Base-by-base conservation (phyloP, 495 filamentous ascomycete species). In the Thermothielavioides terrestris region DNA sequence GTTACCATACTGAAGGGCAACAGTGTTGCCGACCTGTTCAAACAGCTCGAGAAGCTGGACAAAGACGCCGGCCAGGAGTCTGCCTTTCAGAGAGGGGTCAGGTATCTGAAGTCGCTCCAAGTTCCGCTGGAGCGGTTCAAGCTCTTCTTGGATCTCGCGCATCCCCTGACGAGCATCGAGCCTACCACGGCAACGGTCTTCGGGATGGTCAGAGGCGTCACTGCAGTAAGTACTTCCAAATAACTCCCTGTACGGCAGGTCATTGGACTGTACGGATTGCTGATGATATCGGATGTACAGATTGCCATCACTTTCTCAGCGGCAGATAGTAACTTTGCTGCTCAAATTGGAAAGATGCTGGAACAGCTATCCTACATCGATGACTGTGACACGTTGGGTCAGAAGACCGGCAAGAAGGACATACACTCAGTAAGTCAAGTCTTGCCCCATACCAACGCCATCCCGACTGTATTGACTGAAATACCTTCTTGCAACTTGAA, bases 361-460 rank as follows among this genome's bases (percentile, higher is more conserved):
- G 44, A 55, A 17, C 57, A 60, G 36, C 39, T 60, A 32, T 50
- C 53, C 22, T 57, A 55, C 54, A 60, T 62, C 31, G 49, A 46
- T 38, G 60, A 55, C 28, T 62, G 60, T 32, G 57, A 60, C 49
- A 62, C 54, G 22, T 51, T 57, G 22, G 60, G 60, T 20, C 60
- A 60, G 35, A 62, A 56, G 54, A 38, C 49, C 35, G 31, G 55
- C 28, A 56, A 43, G 32, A 35, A 43, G 31, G 52, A 56, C 36
- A 58, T 58, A 25, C 47, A 58, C 20, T 46, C 47, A 31, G 50
- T 59, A 58, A 45, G 21, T 28, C 0, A 20, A 30, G 15, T 20
- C n/a, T n/a, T n/a, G n/a, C n/a, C n/a, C n/a, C n/a, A n/a, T n/a
- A n/a, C n/a, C n/a, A n/a, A n/a, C n/a, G n/a, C n/a, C n/a, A n/a